Conservation (phyloP, 192 early-diverging fungal species). For the Linnemannia elongata region DNA sequence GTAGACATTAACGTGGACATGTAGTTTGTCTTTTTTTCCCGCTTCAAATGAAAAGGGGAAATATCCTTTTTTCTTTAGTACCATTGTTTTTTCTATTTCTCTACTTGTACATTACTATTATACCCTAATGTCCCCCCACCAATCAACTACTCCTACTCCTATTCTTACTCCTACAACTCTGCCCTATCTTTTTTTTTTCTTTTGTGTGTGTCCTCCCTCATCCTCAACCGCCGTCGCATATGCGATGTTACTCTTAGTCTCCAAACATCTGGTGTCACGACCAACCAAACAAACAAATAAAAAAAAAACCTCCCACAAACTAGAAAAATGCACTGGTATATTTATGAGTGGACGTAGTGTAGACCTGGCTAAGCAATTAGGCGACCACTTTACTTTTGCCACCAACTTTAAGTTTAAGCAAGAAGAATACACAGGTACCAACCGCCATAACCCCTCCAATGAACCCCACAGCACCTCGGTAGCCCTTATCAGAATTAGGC, state of each 20-base stretch:
- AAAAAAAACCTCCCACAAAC: not conserved
- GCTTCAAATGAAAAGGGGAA: not conserved
- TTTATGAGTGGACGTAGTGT: not conserved
- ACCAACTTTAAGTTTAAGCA: slow-evolving; percentile 32
- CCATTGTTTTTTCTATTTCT: slow-evolving; percentile 19
- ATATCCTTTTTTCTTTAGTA: not conserved
- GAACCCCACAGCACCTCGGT: slow-evolving; percentile 37
- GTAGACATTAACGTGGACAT: slow-evolving; percentile 44
- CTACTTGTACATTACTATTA: slow-evolving; percentile 21
- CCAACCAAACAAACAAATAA: not conserved
- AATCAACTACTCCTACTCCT: too few species aligned
- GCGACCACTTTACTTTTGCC: slow-evolving; percentile 20
- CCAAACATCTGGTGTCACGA: too few species aligned
- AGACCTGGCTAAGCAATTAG: not conserved
- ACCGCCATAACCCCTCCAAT: slow-evolving; percentile 42
- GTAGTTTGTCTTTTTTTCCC: slow-evolving; percentile 2
- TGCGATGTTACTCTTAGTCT: too few species aligned
- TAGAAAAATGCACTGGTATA: not conserved
- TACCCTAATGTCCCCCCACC: slow-evolving; percentile 6
- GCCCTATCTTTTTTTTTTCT: not conserved
- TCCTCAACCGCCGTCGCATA: not conserved
- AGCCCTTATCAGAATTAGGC: not conserved
- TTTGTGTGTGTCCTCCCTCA: not conserved
- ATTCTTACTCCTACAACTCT: not conserved
- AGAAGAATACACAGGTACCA: slow-evolving; percentile 19